phyloP scores from a whole-genome alignment of 2,329 filamentous ascomycete species.

The Aspergillus sp. region DNA sequence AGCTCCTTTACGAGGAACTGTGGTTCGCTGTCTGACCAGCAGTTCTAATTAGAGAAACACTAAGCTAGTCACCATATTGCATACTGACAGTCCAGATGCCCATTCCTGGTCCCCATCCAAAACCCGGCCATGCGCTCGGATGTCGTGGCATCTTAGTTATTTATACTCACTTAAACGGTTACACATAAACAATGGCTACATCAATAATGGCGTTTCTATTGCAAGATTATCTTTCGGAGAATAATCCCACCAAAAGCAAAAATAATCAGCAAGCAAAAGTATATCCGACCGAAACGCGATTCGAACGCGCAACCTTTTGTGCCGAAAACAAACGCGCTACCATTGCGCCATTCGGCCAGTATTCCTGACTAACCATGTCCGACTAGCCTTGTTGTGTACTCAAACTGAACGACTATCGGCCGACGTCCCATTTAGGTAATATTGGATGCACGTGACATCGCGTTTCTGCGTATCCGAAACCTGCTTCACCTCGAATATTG shows the following conservation, averaged over 20 bases:
- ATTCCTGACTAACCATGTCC: neutral
- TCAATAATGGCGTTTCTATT: neutral
- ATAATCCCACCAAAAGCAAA: neutral
- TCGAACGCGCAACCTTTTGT: conserved; percentile 15
- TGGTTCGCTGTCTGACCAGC: too few species aligned
- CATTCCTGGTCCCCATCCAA: too few species aligned
- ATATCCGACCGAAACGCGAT: conserved; percentile 15
- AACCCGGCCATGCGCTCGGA: too few species aligned
- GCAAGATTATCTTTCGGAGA: neutral
- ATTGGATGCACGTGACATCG: neutral
- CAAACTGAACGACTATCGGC: too few species aligned
- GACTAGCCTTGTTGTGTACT: neutral
- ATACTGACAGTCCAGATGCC: too few species aligned
- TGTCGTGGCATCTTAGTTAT: neutral
- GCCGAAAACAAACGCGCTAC: conserved; percentile 20
- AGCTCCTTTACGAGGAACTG: neutral
- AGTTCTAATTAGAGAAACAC: too few species aligned
- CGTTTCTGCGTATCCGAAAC: neutral
- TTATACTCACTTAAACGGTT: neutral
- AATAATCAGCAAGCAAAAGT: neutral
- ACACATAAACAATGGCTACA: neutral
- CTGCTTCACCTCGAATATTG: neutral
- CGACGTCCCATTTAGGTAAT: neutral
- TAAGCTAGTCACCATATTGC: too few species aligned
- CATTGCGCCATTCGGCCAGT: conserved; percentile 17